These are phyloP conservation scores for Pythium aristosporum DNA, from an alignment of 352 stramenopile genomes.

Conservation along the genomic window DNA sequence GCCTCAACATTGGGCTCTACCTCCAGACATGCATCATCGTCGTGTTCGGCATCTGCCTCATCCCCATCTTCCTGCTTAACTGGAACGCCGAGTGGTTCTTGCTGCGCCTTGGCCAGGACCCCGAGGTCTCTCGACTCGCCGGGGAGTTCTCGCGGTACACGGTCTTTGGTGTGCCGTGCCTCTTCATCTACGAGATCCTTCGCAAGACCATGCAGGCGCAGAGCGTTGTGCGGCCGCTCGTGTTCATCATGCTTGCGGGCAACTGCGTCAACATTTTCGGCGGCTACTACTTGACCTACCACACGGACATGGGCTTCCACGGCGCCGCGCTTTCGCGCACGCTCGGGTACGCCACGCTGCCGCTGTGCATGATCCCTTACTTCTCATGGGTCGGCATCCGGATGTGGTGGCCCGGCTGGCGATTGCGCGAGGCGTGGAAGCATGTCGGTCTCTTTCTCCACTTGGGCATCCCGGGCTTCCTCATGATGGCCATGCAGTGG, in stretches of 20 bases:
- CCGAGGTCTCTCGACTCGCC: conserved; percentile 40
- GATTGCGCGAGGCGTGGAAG: conserved; percentile 47
- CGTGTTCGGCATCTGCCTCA: conserved; percentile 38
- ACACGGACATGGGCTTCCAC: conserved; percentile 65
- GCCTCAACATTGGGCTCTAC: conserved; percentile 67
- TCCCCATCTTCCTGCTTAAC: conserved; percentile 49
- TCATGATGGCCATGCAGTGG: conserved; percentile 78
- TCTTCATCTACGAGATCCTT: conserved; percentile 74
- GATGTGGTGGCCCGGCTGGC: conserved; percentile 39
- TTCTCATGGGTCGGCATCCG: conserved; percentile 58
- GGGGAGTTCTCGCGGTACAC: conserved; percentile 53
- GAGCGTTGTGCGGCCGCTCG: conserved; percentile 63
- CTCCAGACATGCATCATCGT: conserved; percentile 54
- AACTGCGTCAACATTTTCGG: conserved; percentile 60
- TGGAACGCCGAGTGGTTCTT: conserved; percentile 43
- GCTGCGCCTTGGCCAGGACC: conserved; percentile 50
- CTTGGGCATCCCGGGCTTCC: conserved; percentile 54
- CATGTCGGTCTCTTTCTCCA: conserved; percentile 59
- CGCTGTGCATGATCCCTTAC: conserved; percentile 53
- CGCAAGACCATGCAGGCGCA: conserved; percentile 69
- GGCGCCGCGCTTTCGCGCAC: conserved; percentile 68
- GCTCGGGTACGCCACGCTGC: conserved; percentile 48
- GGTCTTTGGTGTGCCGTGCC: conserved; percentile 62
- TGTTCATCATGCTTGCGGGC: conserved; percentile 45
- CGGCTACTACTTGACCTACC: conserved; percentile 71